Base-by-base conservation (phyloP, 192 early-diverging fungal species). In the Dissophora globulifera region DNA sequence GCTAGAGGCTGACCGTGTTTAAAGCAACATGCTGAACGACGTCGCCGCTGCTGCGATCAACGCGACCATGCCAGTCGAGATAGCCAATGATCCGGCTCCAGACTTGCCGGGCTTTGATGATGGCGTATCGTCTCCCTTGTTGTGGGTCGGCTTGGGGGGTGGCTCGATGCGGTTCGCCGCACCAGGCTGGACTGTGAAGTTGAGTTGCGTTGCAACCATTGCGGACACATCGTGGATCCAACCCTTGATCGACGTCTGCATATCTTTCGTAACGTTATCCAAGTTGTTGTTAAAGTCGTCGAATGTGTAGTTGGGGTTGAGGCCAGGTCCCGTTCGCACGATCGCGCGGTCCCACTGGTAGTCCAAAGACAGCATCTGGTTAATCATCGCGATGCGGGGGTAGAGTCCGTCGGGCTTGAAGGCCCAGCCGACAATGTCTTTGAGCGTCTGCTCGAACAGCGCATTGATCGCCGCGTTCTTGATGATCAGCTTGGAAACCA, bases 401-500 rank as follows among this genome's bases (percentile, higher is more conserved):
- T 62, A 50, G 0, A 79, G 26, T 0, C 58, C 52, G 17, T 74
- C 66, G 30, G 69, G 70, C 38, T 55, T 63, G 48, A 52, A 74
- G 15, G 74, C 10, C 43, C 58, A 52, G 15, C 46, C 46, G n/a
- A 78, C 57, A 27, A 75, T 62, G 2, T 74, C 76, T 16, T 50
- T 33, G 12, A 82, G 33, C 0, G 57, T 75, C 22, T 50, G 35
- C 31, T 76, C 47, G 25, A 79, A 82, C 47, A 75, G 29, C 8
- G 43, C 50, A 10, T 74, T 51, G 46, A 82, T 60, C 10, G 33
- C 42, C 1, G 23, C 45, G 67, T 51, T 69, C 30, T 69, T 69
- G 67, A 69, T 50, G 42, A 69, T 55, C 32, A 79, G 71, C 13
- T 79, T 72, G 26, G 70, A 82, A 4, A 82, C 47, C 54, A 69